Base-by-base conservation (phyloP, 371 early-diverging fungal species). In the Saksenaea vasiformis region DNA sequence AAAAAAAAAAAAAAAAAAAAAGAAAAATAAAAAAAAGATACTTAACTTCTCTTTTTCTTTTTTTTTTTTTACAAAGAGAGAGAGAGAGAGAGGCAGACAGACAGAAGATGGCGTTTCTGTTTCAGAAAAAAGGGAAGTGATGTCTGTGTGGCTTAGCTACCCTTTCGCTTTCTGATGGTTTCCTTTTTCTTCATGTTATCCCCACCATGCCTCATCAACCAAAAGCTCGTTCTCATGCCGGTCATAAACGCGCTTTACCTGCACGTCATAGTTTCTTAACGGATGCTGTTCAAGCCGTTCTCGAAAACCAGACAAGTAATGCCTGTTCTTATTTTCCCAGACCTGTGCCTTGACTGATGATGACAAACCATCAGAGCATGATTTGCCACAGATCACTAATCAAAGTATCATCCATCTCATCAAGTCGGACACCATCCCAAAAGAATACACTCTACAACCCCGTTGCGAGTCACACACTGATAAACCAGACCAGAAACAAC, bases 201-300 rank as follows among this genome's bases (percentile, higher is more conserved):
- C 14, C n/a, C 43, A 47, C 10, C 22, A 47, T 47, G 51, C 51
- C 51, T 47, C 51, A 47, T 47, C 51, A 47, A 47, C 51, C 51
- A 47, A 47, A 47, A 47, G 51, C 22, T 47, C 51, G 51, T n/a
- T 47, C 51, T 19, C 51, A 47, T 47, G 58, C 35, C 34, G 37
- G 39, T 3, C 68, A 66, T 15, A 72, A 72, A 62, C 66, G 73
- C 14, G 69, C 69, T 13, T 54, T 72, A 41, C 73, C 73, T 2
- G 61, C 73, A 24, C 64, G 73, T 5, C 69, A 72, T 47, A 57
- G 55, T 47, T 62, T 72, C 44, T 64, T 72, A 13, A 66, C 73
- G 3, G 73, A 72, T 24, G 69, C 69, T 39, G 73, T 69, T 9
- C 35, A 62, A 26, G 54, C 58, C 5, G 73, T 56, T 36, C 54